These are phyloP conservation scores for Daucus carota DNA, from an alignment of 129 eudicot genomes.

Conservation along the genomic window DNA sequence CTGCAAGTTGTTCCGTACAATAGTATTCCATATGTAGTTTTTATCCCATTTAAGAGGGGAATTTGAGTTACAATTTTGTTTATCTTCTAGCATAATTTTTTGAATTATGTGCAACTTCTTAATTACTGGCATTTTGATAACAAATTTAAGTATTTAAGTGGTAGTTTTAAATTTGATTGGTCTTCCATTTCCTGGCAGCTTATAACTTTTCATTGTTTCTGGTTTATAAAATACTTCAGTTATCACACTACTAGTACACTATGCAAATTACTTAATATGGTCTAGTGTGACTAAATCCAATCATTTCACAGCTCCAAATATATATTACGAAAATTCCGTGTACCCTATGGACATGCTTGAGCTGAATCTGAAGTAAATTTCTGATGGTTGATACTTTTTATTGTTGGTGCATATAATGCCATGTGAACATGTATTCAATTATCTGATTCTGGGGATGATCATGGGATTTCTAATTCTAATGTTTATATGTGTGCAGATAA, in stretches of 20 bases:
- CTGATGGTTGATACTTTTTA: background rate
- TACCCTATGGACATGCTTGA: background rate
- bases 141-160: background rate
- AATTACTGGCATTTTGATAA: background rate
- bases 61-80: background rate
- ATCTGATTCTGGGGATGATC: background rate
- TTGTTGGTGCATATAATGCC: background rate
- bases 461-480: background rate
- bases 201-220: background rate
- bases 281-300: background rate
- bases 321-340: background rate
- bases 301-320: background rate
- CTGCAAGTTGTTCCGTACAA: background rate
- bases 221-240: background rate
- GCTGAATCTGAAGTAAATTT: background rate
- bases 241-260: background rate
- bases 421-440: background rate
- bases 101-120: background rate
- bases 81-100: background rate
- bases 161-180: background rate
- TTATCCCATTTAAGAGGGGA: background rate
- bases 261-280: background rate
- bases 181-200: background rate
- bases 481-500: slow-evolving; percentile 55
- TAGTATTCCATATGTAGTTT: background rate